phyloP scores from a whole-genome alignment of 495 filamentous ascomycete genomes.

The Podospora conica region DNA sequence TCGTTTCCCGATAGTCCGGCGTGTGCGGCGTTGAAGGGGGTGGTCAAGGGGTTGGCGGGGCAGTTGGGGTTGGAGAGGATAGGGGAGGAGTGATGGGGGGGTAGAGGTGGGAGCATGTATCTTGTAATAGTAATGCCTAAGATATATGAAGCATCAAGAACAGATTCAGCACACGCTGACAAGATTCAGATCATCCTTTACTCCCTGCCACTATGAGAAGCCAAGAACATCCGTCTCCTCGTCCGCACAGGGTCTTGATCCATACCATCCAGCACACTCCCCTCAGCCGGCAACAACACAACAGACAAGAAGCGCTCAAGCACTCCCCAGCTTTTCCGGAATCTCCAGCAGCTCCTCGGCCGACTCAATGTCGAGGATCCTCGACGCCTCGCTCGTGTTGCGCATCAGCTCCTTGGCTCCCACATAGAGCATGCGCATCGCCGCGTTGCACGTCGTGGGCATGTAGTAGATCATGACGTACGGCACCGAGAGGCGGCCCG shows the following conservation, averaged over 20 bases:
- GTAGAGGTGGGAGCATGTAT: slow-evolving; percentile 4
- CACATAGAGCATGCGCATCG: slow-evolving; percentile 87
- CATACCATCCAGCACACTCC: slow-evolving; percentile 15
- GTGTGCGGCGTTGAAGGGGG: slow-evolving; percentile 64
- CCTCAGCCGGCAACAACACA: slow-evolving; percentile 16
- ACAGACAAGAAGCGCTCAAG: slow-evolving; percentile 13
- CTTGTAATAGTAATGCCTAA: background rate
- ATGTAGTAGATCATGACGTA: slow-evolving; percentile 94
- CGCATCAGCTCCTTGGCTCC: slow-evolving; percentile 92
- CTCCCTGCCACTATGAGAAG: background rate
- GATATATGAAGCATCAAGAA: background rate
- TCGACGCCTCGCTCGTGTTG: slow-evolving; percentile 77
- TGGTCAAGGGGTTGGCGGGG: slow-evolving; percentile 63
- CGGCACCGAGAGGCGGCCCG: slow-evolving; percentile 49
- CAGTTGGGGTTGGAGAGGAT: slow-evolving; percentile 52
- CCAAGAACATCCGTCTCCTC: background rate
- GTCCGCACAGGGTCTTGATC: background rate
- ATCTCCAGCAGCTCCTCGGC: slow-evolving; percentile 72
- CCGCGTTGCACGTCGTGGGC: slow-evolving; percentile 78
- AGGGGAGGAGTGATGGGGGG: slow-evolving; percentile 29
- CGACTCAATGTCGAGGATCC: slow-evolving; percentile 70
- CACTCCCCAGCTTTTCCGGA: slow-evolving; percentile 56
- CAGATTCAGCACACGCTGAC: background rate
- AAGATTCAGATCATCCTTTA: background rate
- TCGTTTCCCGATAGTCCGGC: slow-evolving; percentile 88